Evolutionary conservation across 306 rosid genomes (phyloP).

Genomic region (Erythrophleum fordii): DNA sequence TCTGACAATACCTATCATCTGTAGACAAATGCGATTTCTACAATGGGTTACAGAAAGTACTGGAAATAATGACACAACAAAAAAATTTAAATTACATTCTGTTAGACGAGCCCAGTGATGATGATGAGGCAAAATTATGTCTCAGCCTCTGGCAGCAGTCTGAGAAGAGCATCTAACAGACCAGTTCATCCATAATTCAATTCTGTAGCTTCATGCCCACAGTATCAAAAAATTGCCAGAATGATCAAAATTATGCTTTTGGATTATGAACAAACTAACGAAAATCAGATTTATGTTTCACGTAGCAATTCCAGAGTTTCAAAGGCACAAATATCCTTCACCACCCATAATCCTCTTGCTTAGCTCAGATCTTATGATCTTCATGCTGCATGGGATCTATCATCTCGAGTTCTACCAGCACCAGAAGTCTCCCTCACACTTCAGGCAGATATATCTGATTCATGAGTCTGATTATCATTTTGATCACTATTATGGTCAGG

Average conservation of each 20-base stretch:
- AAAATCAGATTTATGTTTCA: slow-evolving; percentile 37
- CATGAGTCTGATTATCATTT: slow-evolving; percentile 42
- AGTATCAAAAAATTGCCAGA: slow-evolving; percentile 42
- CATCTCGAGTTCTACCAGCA: slow-evolving; percentile 19
- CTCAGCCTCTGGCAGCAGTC: slow-evolving; percentile 31
- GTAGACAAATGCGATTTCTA: slow-evolving; percentile 31
- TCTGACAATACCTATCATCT: slow-evolving; percentile 26
- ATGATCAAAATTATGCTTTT: slow-evolving; percentile 41
- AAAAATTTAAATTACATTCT: slow-evolving; percentile 1
- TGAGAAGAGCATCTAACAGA: slow-evolving; percentile 28
- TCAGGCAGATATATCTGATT: slow-evolving; percentile 38
- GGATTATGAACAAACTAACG: slow-evolving; percentile 39
- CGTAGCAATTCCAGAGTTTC: slow-evolving; percentile 32
- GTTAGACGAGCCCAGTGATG: slow-evolving; percentile 35
- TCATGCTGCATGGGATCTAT: slow-evolving; percentile 34
- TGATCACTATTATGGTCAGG: slow-evolving; percentile 39
- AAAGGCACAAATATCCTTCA: slow-evolving; percentile 32
- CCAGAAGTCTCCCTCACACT: slow-evolving; percentile 30
- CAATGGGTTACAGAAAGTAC: slow-evolving; percentile 35
- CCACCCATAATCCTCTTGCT: slow-evolving; percentile 17
- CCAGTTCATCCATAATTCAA: slow-evolving; percentile 39
- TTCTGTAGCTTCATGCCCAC: slow-evolving; percentile 47
- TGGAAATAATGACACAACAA: slow-evolving; percentile 47
- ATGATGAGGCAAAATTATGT: slow-evolving; percentile 18
- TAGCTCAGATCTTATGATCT: slow-evolving; percentile 30